These are phyloP conservation scores for Pilaira anomala DNA, from an alignment of 192 early-diverging fungal genomes.

Conservation along the genomic window DNA sequence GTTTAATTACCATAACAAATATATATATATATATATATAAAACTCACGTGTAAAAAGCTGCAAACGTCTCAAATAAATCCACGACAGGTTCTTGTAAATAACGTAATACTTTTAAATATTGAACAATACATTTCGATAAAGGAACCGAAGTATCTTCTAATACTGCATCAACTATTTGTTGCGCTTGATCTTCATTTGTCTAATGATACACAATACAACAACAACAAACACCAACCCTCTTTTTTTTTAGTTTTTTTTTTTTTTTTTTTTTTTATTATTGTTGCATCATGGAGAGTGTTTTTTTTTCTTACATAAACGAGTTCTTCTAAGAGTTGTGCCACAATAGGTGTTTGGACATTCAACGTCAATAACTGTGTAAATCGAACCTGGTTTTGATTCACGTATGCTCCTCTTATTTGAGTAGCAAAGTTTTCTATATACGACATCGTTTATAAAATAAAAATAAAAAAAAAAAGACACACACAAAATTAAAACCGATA, in stretches of 20 bases:
- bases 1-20: neutral
- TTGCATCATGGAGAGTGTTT: neutral
- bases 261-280: neutral
- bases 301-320: constrained; percentile 13
- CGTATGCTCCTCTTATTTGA: constrained; percentile 7
- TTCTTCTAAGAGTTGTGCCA: constrained; percentile 12
- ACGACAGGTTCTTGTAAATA: neutral
- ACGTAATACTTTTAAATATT: constrained; percentile 16
- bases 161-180: neutral
- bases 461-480: too few relatives aligned
- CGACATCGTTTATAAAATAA: constrained; percentile 1
- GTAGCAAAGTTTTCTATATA: constrained; percentile 8
- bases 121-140: constrained; percentile 7
- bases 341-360: neutral
- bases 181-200: neutral
- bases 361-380: constrained; percentile 2
- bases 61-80: constrained; percentile 1
- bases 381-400: neutral
- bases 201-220: neutral
- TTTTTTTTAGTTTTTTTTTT: neutral
- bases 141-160: constrained; percentile 14
- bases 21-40: neutral
- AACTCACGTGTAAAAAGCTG: constrained; percentile 12
- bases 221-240: neutral
- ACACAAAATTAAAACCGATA: too few relatives aligned